A percentile compares a stretch with the other conserved stretches of the same genome.
Conservation (phyloP, 257 asterid genomes). For the Plantago ovata region DNA sequence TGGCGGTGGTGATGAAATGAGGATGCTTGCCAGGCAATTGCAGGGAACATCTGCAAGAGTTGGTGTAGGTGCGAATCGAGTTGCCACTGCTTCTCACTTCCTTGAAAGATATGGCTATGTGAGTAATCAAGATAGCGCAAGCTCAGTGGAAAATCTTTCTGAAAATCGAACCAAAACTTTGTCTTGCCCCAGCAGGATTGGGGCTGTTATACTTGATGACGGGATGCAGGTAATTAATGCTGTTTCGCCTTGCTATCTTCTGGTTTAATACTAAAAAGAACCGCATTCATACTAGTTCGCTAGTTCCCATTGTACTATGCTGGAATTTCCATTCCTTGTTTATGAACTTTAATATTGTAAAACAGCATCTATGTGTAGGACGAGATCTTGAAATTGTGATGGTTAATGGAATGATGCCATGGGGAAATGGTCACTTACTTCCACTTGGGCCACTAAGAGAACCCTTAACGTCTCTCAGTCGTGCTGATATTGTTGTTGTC, state of each 20-base stretch:
- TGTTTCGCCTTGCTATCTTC: slow-evolving; percentile 12
- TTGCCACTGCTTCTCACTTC: slow-evolving; percentile 46
- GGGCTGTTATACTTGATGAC: slow-evolving; percentile 75
- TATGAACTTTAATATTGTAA: slow-evolving; percentile 34
- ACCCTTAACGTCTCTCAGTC: slow-evolving; percentile 63
- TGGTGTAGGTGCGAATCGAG: slow-evolving; percentile 86
- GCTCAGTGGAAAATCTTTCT: slow-evolving; percentile 20
- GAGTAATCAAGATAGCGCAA: slow-evolving; percentile 15
- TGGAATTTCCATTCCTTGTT: slow-evolving; percentile 20
- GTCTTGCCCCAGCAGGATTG: slow-evolving; percentile 37
- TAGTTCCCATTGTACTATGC: not conserved
- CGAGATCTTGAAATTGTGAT: slow-evolving; percentile 86
- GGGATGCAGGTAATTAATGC: slow-evolving; percentile 81
- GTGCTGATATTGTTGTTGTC: slow-evolving; percentile 67
- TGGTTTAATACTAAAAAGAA: not conserved
- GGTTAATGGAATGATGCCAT: slow-evolving; percentile 89
- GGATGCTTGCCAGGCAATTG: slow-evolving; percentile 81
- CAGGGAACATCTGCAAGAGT: slow-evolving; percentile 49
- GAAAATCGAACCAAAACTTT: slow-evolving; percentile 17
- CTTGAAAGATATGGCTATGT: slow-evolving; percentile 46
- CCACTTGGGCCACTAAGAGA: slow-evolving; percentile 96
- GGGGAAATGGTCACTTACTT: slow-evolving; percentile 72
- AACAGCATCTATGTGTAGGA: slow-evolving; percentile 65
- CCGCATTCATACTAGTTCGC: not conserved
- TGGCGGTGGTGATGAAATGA: slow-evolving; percentile 94